A percentile compares a stretch with the other conserved stretches of the same genome.
Conservation (phyloP, 2,329 filamentous ascomycete species). For the Lecanicillium sp. region DNA sequence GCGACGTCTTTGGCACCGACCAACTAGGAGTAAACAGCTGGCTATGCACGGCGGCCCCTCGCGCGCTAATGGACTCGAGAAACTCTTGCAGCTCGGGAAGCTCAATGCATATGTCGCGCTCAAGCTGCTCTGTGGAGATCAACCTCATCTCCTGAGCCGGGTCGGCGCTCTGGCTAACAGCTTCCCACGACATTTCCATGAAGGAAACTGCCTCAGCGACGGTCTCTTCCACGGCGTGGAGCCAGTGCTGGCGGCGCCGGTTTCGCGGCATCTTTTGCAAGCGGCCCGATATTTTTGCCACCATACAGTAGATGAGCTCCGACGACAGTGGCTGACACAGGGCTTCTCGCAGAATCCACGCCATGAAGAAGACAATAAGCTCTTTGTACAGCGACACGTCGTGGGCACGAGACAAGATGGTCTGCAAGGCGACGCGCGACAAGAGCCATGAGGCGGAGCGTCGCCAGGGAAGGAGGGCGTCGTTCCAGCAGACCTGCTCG, state of each 20-base stretch:
- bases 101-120: background rate
- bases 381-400: conserved; percentile 38
- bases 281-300: conserved; percentile 37
- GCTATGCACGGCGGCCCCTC: background rate
- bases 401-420: conserved; percentile 14
- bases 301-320: conserved; percentile 36
- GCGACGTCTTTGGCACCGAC: background rate
- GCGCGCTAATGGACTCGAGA: background rate
- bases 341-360: conserved; percentile 26
- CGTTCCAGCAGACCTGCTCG: conserved; percentile 2
- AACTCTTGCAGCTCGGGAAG: background rate
- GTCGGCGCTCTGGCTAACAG: background rate
- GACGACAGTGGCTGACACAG: conserved; percentile 12
- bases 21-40: background rate
- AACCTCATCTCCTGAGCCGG: background rate
- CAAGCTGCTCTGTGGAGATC: background rate
- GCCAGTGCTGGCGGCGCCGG: conserved; percentile 13
- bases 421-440: conserved; percentile 42
- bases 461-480: conserved; percentile 16
- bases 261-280: conserved; percentile 32
- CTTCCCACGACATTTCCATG: background rate
- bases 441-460: conserved; percentile 48
- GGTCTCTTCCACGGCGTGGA: background rate
- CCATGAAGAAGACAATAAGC: conserved; percentile 44
- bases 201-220: background rate